Evolutionary conservation across 2,329 filamentous ascomycete genomes (phyloP), one percentile per base, ranked within the genome.

Genomic region (Helotiales sp.): DNA sequence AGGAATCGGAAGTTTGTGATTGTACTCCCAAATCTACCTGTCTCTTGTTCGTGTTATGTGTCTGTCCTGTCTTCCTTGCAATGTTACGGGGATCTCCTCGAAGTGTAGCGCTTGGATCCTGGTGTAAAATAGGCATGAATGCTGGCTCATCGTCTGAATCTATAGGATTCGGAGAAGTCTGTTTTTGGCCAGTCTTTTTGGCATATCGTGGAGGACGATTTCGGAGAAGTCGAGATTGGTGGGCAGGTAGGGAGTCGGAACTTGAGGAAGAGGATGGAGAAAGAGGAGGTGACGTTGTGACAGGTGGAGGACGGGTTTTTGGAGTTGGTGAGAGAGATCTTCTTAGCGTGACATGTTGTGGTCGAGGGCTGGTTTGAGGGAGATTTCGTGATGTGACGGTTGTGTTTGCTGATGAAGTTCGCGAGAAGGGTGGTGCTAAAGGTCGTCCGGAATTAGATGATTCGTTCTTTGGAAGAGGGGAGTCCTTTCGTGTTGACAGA

Each of bases 1-100:
- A 89, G 0, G 90, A 91, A 72, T 91, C 87, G 0, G 86, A 89
- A 1, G 86, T 88, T 65, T 76, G 75, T 24, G 75, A 77, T 67
- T 74, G 74, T 24, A 73, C 66, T 13, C 64, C 68, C 3, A 65
- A 20, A 40, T 75, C 72, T 24, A 66, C 57, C 2, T 66, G 40
- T 45, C 75, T 75, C 49, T 55, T 65, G n/a, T 26, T 59, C 11
- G 47, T 28, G 11, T 10, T 30, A 13, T 58, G 47, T 34, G 52
- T 69, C 47, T 72, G 66, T 40, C 62, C 52, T 57, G 37, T 45
- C 24, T 55, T 63, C 34, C 70, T 61, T 17, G 68, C 54, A 3
- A 71, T 69, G 59, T 71, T 69, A 8, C 69, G 47, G 2, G 73
- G 72, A 60, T 77, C 73, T 2, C 70, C 74, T 11, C 75, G 68